Percentiles rank a stretch among this genome's conserved stretches.
Conservation (phyloP, 1,139 yeast species). For the Spathaspora jeffriesii region DNA sequence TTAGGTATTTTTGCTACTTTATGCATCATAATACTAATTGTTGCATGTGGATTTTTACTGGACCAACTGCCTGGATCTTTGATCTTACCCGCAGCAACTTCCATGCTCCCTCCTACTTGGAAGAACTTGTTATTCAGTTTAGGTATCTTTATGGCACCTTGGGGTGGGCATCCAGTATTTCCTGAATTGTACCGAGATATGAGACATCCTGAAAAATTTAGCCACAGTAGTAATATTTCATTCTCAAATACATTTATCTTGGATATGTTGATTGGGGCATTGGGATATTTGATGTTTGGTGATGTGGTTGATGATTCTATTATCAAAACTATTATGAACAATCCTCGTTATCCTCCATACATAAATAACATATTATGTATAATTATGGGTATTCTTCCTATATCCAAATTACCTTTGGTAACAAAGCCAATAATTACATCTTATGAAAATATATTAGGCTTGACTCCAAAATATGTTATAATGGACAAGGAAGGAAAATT, state of each 20-base stretch:
- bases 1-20: conserved; percentile 75
- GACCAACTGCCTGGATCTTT: conserved; percentile 66
- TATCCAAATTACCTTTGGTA: conserved; percentile 42
- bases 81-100: conserved; percentile 48
- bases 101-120: conserved; percentile 53
- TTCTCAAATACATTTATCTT: conserved; percentile 33
- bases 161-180: conserved; percentile 91
- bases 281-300: conserved; percentile 47
- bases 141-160: conserved; percentile 82
- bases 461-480: conserved; percentile 11
- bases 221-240: conserved; percentile 27
- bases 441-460: conserved; percentile 27
- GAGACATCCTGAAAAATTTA: conserved; percentile 65
- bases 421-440: conserved; percentile 43
- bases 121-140: conserved; percentile 57
- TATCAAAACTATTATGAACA: conserved; percentile 38
- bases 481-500: conserved; percentile 8
- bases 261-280: conserved; percentile 33
- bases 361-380: conserved; percentile 30
- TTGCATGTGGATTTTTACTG: conserved; percentile 64
- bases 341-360: conserved; percentile 30
- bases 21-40: conserved; percentile 57
- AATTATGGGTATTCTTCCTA: conserved; percentile 40
- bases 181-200: conserved; percentile 81
- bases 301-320: conserved; percentile 35